A percentile compares a stretch with the other conserved stretches of the same genome.
These are phyloP conservation scores for Sutorius eximius DNA, from an alignment of 1,284 basidiomycete genomes.

Conservation along the genomic window DNA sequence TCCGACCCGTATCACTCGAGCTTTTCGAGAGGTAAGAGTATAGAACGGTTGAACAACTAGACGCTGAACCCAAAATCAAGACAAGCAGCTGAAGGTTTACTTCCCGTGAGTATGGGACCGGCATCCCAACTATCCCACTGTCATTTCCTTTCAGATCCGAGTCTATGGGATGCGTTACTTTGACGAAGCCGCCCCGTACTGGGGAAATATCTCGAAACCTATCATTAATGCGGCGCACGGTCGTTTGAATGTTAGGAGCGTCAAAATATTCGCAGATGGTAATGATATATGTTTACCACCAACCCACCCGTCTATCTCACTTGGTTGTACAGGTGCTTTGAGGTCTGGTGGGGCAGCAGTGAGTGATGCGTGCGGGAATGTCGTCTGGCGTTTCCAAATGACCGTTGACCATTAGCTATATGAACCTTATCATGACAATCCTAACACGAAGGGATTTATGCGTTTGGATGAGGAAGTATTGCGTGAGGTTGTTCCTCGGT, in stretches of 20 bases:
- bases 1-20: slow-evolving; percentile 64
- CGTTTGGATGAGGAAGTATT: slow-evolving; percentile 66
- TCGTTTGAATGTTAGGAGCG: slow-evolving; percentile 70
- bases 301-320: background rate
- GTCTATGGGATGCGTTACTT: slow-evolving; percentile 75
- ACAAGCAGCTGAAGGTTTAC: slow-evolving; percentile 54
- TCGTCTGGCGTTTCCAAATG: background rate
- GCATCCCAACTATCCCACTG: background rate
- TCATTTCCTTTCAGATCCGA: slow-evolving; percentile 48
- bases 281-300: slow-evolving; percentile 12
- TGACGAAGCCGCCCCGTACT: slow-evolving; percentile 71
- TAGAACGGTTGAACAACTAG: background rate
- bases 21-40: slow-evolving; percentile 67
- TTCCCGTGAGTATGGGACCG: slow-evolving; percentile 53
- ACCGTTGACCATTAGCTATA: slow-evolving; percentile 48
- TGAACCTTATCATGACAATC: slow-evolving; percentile 82
- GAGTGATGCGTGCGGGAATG: slow-evolving; percentile 33
- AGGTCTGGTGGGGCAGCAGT: slow-evolving; percentile 88
- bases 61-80: slow-evolving; percentile 29
- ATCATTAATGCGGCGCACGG: slow-evolving; percentile 58
- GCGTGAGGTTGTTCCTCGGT: slow-evolving; percentile 63
- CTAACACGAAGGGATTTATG: slow-evolving; percentile 76
- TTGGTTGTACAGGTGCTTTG: slow-evolving; percentile 65
- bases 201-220: slow-evolving; percentile 65
- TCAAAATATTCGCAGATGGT: slow-evolving; percentile 92